Evolutionary conservation across 768 basidiomycete species (phyloP), one percentile per base, ranked within the genome.

Genomic region (Boletus vinaceobasis): DNA sequence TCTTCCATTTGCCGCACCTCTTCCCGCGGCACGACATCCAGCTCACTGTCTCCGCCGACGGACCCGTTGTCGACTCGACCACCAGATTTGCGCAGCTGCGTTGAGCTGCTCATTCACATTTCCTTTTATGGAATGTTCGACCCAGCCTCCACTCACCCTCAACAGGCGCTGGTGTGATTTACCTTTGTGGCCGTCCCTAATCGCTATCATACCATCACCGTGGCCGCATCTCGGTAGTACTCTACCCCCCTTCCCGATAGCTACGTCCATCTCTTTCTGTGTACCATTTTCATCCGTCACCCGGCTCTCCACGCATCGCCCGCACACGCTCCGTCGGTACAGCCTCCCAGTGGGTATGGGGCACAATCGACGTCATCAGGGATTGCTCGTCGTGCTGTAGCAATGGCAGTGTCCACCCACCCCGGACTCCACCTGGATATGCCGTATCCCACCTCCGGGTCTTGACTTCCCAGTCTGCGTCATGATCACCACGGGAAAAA

Each of bases 1-100:
- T 29, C 53, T 52, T 67, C 62, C 66, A 68, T 61, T 65, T 51
- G 40, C 47, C 53, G 58, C 56, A 47, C 48, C 56, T 37, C 60
- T 65, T 69, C 68, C 70, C 70, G 68, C 70, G 70, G 69, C 69
- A 64, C 52, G 57, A 56, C 48, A 10, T 23, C 23, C 23, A 23
- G 23, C 23, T 23, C 23, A 23, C 23, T 23, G 23, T 57, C 61
- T 71, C 71, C 69, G 66, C 69, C 66, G 71, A 69, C 68, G 64
- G 65, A 51, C 52, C 67, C 64, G n/a, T n/a, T n/a, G n/a, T n/a
- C n/a, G n/a, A n/a, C n/a, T n/a, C n/a, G n/a, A n/a, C n/a, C n/a
- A 56, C 58, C 50, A 17, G 19, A 48, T 46, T 37, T 55, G 58
- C 53, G 43, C 50, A 40, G n/a, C 3, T 7, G 3, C 14, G 4